Evolutionary conservation across 2,329 filamentous ascomycete species (phyloP).

Genomic region (Coniochaeta sp.): DNA sequence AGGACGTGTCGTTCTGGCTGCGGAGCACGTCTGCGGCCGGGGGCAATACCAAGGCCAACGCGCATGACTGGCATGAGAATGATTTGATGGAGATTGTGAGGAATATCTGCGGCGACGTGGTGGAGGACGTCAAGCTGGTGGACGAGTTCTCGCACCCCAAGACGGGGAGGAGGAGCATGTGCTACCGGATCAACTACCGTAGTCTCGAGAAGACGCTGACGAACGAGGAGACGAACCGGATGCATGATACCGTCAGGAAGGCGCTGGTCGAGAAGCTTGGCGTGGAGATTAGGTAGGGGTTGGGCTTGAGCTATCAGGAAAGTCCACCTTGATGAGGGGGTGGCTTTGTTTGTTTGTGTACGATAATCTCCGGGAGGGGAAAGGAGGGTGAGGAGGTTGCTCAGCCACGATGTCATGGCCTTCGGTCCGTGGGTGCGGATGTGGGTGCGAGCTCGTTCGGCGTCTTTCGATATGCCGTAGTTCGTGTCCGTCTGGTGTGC

Average conservation of each 20-base stretch:
- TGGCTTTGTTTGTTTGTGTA: not conserved
- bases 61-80: slow-evolving; percentile 73
- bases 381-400: not conserved
- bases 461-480: not conserved
- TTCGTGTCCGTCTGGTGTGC: not conserved
- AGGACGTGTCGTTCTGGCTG: slow-evolving; percentile 94
- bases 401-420: not conserved
- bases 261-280: slow-evolving; percentile 64
- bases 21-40: slow-evolving; percentile 34
- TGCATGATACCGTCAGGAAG: slow-evolving; percentile 62
- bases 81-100: slow-evolving; percentile 96
- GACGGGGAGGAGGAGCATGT: slow-evolving; percentile 74
- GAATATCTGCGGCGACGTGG: slow-evolving; percentile 69
- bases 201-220: slow-evolving; percentile 87
- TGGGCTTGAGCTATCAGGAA: no score
- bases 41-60: slow-evolving; percentile 31
- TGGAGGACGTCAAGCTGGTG: slow-evolving; percentile 78
- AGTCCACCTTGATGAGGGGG: not conserved
- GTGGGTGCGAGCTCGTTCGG: not conserved
- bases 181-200: slow-evolving; percentile 89
- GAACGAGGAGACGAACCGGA: slow-evolving; percentile 67
- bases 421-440: not conserved
- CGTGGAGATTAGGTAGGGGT: slow-evolving; percentile 71
- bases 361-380: not conserved
- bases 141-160: slow-evolving; percentile 88